Base-by-base conservation (phyloP, 148 eudicot genomes). In the Rhododendron ferrugineum region DNA sequence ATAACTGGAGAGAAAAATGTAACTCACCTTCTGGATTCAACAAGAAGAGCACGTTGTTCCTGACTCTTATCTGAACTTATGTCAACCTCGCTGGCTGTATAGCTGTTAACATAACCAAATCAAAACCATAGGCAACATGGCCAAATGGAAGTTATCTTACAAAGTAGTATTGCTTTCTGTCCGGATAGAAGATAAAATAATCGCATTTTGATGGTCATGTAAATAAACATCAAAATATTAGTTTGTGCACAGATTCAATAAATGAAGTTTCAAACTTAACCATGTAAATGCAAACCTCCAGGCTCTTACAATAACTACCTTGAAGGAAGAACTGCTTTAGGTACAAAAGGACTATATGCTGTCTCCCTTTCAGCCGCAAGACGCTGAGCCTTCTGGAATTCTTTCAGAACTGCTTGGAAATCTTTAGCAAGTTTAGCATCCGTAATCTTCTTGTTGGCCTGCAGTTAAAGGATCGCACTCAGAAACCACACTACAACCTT, bases 371-470 rank as follows among this genome's bases (percentile, higher is more conserved):
- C 88, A 83, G 88, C 90, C 16, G 88, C 90, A 79, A 88, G 87
- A n/a, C 81, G 84, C 64, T 88, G 89, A 1, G 89, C 89, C 86
- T 88, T 88, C 87, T 88, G 90, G 70, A 88, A 88, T 82, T 88
- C 90, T 84, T 86, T 85, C 46, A 88, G 78, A 83, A 88, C 90
- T 52, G 88, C 85, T 80, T 88, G 88, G 72, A 88, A 88, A 86
- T 88, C 90, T 83, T 88, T 88, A 28, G 89, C 89, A 85, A 88
- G 89, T 76, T 88, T 88, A 50, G 89, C 89, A 85, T 88, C 89
- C 30, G 88, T 37, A 50, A 88, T 86, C 86, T 86, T 88, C 88
- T 88, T 88, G 83, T 72, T 80, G 11, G 88, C 84, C 90, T 88
- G 86, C 86, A 78, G 18, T 73, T 42, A 52, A 46, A 85, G 32